Base-by-base conservation (phyloP, 768 basidiomycete species). In the Tylopilus felleus region DNA sequence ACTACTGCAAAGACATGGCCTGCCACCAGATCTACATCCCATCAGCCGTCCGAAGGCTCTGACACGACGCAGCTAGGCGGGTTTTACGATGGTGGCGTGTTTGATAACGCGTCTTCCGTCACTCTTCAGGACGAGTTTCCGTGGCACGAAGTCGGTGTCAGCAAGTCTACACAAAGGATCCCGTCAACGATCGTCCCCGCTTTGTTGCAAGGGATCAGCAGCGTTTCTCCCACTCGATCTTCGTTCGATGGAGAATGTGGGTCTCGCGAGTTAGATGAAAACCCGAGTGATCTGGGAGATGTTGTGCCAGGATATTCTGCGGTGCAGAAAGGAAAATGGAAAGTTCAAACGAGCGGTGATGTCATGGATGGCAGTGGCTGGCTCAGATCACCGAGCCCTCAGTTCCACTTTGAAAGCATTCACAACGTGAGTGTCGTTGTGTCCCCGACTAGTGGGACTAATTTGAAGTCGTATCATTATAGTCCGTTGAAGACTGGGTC, bases 401-500 rank as follows among this genome's bases (percentile, higher is more conserved):
- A 31, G 2, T 58, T 58, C 19, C 6, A 14, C 10, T 35, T 56
- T 31, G 12, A 38, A 5, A 9, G 10, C 17, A 0, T 16, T 8
- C 1, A 47, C n/a, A 44, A 36, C 21, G 65, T 62, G 47, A 44
- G 61, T 57, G 13, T 33, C 22, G 8, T 23, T 14, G 17, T 21
- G 9, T 36, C 4, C 21, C 45, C 43, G 3, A 28, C 16, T 8
- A 1, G 7, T 35, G 13, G 3, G 10, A 16, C 22, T 19, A 2
- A 14, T 41, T 41, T 19, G 13, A 48, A 47, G 23, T 10, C 8
- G 4, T 6, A 7, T 42, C 31, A 8, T 13, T 51, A 7, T 27
- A 71, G 68, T 33, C 58, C 9, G 49, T 45, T 0, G 54, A 47
- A 2, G 58, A 67, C 6, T 69, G 68, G 68, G 60, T 62, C 0